Conservation (phyloP, 2,329 filamentous ascomycete genomes). For the Incumbomyces lentus region DNA sequence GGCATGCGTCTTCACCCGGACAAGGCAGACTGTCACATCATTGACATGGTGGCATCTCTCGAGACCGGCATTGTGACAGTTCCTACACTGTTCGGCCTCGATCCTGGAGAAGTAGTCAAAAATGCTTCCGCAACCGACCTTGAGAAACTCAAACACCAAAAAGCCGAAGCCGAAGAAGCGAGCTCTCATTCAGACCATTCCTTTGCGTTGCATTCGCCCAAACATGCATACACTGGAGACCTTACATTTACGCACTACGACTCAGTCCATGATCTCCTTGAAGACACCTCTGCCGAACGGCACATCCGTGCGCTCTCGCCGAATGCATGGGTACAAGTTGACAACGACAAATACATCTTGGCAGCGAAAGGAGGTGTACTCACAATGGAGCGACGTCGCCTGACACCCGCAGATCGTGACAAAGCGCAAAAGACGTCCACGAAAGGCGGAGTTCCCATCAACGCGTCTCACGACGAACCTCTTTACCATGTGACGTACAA, state of each 20-base stretch:
- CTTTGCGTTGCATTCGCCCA: not conserved
- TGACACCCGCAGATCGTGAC: not conserved
- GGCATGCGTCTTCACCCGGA: slow-evolving; percentile 73
- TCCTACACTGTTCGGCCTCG: slow-evolving; percentile 84
- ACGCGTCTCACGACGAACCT: not conserved
- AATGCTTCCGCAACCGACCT: slow-evolving; percentile 55
- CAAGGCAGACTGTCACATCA: slow-evolving; percentile 84
- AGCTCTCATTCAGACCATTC: slow-evolving; percentile 9
- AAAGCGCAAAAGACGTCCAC: slow-evolving; percentile 20
- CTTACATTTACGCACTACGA: slow-evolving; percentile 84
- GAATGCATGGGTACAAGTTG: slow-evolving; percentile 73
- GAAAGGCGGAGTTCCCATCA: slow-evolving; percentile 4
- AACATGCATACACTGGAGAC: slow-evolving; percentile 28
- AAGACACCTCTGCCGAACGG: slow-evolving; percentile 66
- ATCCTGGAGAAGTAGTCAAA: slow-evolving; percentile 67
- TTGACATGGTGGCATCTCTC: slow-evolving; percentile 87
- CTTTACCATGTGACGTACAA: slow-evolving; percentile 16
- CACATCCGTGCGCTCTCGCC: slow-evolving; percentile 68
- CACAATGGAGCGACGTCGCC: slow-evolving; percentile 33
- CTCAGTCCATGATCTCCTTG: slow-evolving; percentile 80
- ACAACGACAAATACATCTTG: slow-evolving; percentile 60
- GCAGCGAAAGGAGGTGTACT: slow-evolving; percentile 53
- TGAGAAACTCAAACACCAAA: slow-evolving; percentile 41
- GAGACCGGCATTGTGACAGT: slow-evolving; percentile 78
- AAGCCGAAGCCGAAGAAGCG: slow-evolving; percentile 22